Base-by-base conservation (phyloP, 2,329 filamentous ascomycete genomes). In the Neofusicoccum laricinum region DNA sequence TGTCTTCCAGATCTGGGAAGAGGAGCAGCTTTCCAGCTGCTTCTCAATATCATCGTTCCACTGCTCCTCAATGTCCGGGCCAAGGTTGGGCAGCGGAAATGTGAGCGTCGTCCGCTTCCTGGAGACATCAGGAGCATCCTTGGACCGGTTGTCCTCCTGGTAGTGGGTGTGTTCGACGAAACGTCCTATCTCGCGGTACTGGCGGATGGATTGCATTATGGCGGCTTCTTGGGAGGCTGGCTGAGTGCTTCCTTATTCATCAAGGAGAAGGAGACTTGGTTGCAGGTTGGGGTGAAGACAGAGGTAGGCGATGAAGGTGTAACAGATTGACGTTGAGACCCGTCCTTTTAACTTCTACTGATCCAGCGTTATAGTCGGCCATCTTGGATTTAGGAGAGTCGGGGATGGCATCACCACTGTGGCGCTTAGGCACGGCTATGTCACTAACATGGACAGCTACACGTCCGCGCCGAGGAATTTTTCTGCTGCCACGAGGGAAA, bases 121-220 rank as follows among this genome's bases (percentile, higher is more conserved):
- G 53, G 25, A 21, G 15, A 25, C 14, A 19, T 32, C 53, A 19
- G 53, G 53, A 36, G 21, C 21, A 12, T 58, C 53, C 25, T 58
- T 58, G 40, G 53, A 58, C 38, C 53, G 38, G 53, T 58, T 58
- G 14, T 63, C 61, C 25, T 51, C 49, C 48, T 63, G 48, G 10
- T 43, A 17, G 36, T 63, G 46, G 40, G 61, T 63, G 46, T 50
- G 48, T 21, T 64, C 43, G 38, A 64, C 51, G 32, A 49, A 58
- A 15, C 34, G 32, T 25, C 63, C 51, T 25, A 64, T 58, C 19
- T 64, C 45, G 38, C 53, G 63, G 45, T 64, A 59, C 36, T 64
- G 63, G 32, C 43, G 63, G 25, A 64, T 41, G 14, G 63, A 64
- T 53, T 64, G 63, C 63, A 64, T 64, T 41, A 49, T 34, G 40